Evolutionary conservation across 2,329 filamentous ascomycete genomes (phyloP).

Genomic region (Nemania abortiva): DNA sequence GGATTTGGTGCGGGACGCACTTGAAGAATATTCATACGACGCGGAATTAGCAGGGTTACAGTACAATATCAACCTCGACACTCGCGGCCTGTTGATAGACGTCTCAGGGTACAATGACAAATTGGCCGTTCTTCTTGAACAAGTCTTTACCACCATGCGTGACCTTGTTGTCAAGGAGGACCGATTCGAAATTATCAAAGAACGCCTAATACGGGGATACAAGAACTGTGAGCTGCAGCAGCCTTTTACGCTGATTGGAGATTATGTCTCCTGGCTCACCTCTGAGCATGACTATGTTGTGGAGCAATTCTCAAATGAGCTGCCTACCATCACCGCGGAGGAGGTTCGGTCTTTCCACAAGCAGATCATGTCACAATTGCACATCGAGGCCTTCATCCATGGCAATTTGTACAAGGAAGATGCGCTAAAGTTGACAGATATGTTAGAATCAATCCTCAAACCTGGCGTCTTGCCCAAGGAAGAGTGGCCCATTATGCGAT

Average conservation of each 20-base stretch:
- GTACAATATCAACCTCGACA: conserved; percentile 81
- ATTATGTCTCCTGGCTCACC: conserved; percentile 84
- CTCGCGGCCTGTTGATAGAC: conserved; percentile 79
- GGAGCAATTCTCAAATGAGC: conserved; percentile 81
- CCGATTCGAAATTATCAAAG: conserved; percentile 91
- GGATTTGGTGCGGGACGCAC: conserved; percentile 86
- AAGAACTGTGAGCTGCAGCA: conserved; percentile 90
- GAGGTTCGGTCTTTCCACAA: conserved; percentile 83
- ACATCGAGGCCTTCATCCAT: conserved; percentile 89
- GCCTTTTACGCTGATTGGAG: conserved; percentile 88
- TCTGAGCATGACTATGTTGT: conserved; percentile 82
- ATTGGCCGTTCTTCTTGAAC: conserved; percentile 88
- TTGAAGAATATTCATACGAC: conserved; percentile 95
- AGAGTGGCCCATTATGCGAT: conserved; percentile 84
- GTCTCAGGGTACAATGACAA: conserved; percentile 97
- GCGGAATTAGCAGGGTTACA: conserved; percentile 91
- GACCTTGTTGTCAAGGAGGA: conserved; percentile 88
- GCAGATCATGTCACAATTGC: conserved; percentile 83
- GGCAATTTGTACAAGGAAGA: conserved; percentile 97
- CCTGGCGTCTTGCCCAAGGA: conserved; percentile 78
- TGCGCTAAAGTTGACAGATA: conserved; percentile 83
- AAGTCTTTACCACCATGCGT: conserved; percentile 85
- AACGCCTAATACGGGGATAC: conserved; percentile 79
- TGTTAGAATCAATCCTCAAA: conserved; percentile 82
- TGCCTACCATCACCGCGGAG: conserved; percentile 78